Percentiles rank a stretch among this genome's conserved stretches.
Conservation (phyloP, 352 stramenopile species). For the Globisporangium okanoganense region DNA sequence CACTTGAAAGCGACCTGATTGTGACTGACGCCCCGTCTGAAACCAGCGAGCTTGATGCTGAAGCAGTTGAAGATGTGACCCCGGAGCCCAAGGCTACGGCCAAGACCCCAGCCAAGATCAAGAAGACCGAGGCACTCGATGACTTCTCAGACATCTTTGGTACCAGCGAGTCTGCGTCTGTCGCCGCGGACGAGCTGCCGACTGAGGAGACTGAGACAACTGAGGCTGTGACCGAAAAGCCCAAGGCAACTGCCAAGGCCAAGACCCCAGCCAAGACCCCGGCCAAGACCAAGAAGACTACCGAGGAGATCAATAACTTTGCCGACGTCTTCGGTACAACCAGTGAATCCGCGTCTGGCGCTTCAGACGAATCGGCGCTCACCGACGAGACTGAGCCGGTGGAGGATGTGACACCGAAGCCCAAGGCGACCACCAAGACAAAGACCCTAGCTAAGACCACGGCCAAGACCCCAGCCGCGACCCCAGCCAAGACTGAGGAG, state of each 20-base stretch:
- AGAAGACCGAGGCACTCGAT: not conserved
- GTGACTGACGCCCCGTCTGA: not conserved
- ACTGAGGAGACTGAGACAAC: not conserved
- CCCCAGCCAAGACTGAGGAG: not conserved
- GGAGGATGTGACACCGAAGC: not conserved
- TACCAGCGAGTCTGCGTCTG: not conserved
- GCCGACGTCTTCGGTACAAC: not conserved
- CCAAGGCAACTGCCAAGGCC: not conserved
- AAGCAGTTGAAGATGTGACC: not conserved
- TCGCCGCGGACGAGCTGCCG: no score
- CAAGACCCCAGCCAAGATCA: not conserved
- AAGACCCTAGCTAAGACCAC: not conserved
- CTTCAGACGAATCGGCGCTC: no score
- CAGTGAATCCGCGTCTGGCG: not conserved
- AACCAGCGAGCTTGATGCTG: not conserved
- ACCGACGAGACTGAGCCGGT: not conserved
- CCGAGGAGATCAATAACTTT: not conserved
- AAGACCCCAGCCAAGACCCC: not conserved
- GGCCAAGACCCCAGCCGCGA: not conserved
- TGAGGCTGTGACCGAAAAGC: not conserved
- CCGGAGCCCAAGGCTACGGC: not conserved
- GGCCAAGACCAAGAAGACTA: not conserved
- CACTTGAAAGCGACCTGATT: not conserved
- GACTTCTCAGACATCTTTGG: not conserved
- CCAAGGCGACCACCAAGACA: not conserved